Base-by-base conservation (phyloP, 306 rosid species). In the Arachis stenosperma region DNA sequence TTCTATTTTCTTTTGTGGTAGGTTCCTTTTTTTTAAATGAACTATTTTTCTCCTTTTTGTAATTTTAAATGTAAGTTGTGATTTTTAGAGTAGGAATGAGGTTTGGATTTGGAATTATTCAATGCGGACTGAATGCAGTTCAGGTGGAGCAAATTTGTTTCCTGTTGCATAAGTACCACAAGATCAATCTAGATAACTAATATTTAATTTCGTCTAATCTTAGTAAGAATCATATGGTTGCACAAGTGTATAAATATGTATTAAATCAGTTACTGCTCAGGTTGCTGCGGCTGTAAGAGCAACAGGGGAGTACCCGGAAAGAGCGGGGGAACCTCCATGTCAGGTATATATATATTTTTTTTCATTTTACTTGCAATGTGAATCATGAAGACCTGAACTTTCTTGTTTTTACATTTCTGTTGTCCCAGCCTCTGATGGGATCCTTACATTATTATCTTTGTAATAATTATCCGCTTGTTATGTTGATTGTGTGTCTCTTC, bases 241-340 rank as follows among this genome's bases (percentile, higher is more conserved):
- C 6, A 6, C 0, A 61, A 75, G 61, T 37, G 29, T 73, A 29
- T 71, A 2, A 54, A 65, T 81, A 63, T 71, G 57, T 74, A 70
- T 60, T 67, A 7, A 59, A 70, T 52, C 58, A 55, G 22, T 47
- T 81, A 48, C 53, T 78, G 4, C 39, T 59, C 67, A 92, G 98
- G 98, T 92, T 78, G 92, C 77, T 62, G 94, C 91, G 6, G 90
- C 92, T 8, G 94, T 92, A n/a, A 90, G 94, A 84, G 96, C 88
- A 69, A 89, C 96, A 29, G 98, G 94, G 83, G 98, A 92, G n/a
- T 92, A 92, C 84, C 98, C 98, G 8, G 96, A 92, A 75, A 81
- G 98, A 58, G 82, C 65, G 14, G 92, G 96, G 53, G 98, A 90
- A 74, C 96, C 96, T 79, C 81, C 86, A 3, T 92, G 98, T 86